These are phyloP conservation scores for Chenopodium quinoa DNA, from an alignment of 148 eudicot genomes.

Conservation along the genomic window DNA sequence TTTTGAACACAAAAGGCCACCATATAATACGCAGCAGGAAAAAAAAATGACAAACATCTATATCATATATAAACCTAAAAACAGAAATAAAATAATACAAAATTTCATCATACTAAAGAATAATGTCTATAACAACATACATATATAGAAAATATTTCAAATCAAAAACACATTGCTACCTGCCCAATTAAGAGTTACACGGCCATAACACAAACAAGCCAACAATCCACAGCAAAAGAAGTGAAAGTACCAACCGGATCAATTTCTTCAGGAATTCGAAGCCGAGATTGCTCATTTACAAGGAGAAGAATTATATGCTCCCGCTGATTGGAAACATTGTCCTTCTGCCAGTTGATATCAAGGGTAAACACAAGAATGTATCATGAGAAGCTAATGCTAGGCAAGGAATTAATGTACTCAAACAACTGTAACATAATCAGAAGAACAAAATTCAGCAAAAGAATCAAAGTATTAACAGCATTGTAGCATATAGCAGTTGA, in stretches of 20 bases:
- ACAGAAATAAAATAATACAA: not conserved
- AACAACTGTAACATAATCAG: not conserved
- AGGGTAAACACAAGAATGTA: constrained; percentile 13
- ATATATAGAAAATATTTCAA: not conserved
- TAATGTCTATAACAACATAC: not conserved
- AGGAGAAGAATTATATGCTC: constrained; percentile 93
- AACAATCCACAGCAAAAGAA: not conserved
- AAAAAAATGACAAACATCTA: not conserved
- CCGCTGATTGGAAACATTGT: constrained; percentile 89
- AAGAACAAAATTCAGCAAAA: not conserved
- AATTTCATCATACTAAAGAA: not conserved
- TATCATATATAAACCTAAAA: not conserved
- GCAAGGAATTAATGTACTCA: not conserved
- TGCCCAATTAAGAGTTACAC: not conserved
- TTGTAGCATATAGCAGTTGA: not conserved
- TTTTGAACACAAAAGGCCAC: not conserved
- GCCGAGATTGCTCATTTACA: constrained; percentile 90
- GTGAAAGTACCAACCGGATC: constrained; percentile 66
- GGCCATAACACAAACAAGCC: not conserved
- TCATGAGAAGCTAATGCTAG: not conserved
- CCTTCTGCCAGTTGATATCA: constrained; percentile 57
- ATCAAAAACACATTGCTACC: not conserved
- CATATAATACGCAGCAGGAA: not conserved
- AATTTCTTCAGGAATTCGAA: constrained; percentile 65
- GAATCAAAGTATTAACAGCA: not conserved